Evolutionary conservation across 306 rosid genomes (phyloP), one percentile per base, ranked within the genome.

Genomic region (Alnus glutinosa): DNA sequence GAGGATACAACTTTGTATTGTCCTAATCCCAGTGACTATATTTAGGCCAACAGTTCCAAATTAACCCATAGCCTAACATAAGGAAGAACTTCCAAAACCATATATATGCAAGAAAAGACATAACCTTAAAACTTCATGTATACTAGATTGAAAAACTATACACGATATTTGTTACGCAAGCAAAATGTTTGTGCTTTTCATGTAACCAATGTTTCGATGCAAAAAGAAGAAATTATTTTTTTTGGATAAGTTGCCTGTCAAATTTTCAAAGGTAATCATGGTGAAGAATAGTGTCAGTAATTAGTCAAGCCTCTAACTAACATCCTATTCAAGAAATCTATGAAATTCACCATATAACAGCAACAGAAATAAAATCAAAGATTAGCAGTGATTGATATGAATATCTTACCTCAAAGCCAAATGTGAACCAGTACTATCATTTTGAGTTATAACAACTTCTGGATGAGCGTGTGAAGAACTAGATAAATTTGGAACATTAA

Each of bases 351-450:
- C 71, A 75, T 4, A 52, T 52, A 63, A 57, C 7, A 66, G 73
- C 46, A 46, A 30, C 4, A 63, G 55, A 32, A 71, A 68, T 51
- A 70, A 55, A 77, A 44, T 73, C 50, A 50, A 23, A 61, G 13
- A 11, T 72, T 19, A 61, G 58, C 10, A 16, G 81, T 50, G 54
- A 50, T 50, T 47, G 32, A 76, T 55, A 28, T 36, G 36, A 69
- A 48, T 50, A 59, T 50, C 71, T 81, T 89, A 92, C 98, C 98
- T 89, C 81, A 91, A 75, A 79, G 94, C 73, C 80, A 89, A 77
- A 62, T 83, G 86, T 78, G 86, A 86, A 90, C 73, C 79, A 71
- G 74, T 70, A 77, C 61, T 72, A 67, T 77, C 87, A 82, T 80
- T 83, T 82, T 86, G 82, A 54, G 74, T 3, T 34, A 42, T 77